phyloP scores from a whole-genome alignment of 139 green algal species.

The Chlorella sp. region DNA sequence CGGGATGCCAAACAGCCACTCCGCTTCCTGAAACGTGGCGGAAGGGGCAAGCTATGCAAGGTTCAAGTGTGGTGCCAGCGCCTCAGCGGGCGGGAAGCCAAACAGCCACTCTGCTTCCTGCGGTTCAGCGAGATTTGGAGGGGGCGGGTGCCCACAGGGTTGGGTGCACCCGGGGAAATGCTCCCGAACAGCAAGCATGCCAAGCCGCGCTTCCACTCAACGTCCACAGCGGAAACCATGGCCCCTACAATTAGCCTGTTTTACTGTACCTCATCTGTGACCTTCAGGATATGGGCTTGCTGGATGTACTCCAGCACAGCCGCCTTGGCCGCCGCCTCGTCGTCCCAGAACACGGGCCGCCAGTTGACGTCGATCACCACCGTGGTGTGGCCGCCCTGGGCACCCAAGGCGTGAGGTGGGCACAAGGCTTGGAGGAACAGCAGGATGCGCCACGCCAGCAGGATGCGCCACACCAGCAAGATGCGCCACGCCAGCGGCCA shows the following conservation, averaged over 20 bases:
- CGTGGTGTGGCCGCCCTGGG: slow-evolving; percentile 39
- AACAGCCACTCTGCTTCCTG: slow-evolving; percentile 84
- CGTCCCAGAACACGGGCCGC: slow-evolving; percentile 87
- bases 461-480: background rate
- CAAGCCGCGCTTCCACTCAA: too few species aligned
- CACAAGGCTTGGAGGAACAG: background rate
- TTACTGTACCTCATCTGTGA: slow-evolving; percentile 67
- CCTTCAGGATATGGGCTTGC: slow-evolving; percentile 83
- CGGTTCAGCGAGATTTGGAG: too few species aligned
- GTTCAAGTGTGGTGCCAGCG: too few species aligned
- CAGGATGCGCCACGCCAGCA: background rate
- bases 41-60: too few species aligned
- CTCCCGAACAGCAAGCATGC: too few species aligned
- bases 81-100: slow-evolving; percentile 58
- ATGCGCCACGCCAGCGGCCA: too few species aligned
- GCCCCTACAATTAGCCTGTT: background rate
- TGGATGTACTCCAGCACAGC: slow-evolving; percentile 50
- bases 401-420: too few species aligned
- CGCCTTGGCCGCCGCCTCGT: slow-evolving; percentile 43
- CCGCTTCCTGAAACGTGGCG: slow-evolving; percentile 58
- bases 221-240: background rate
- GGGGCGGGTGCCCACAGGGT: too few species aligned
- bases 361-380: slow-evolving; percentile 92
- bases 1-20: slow-evolving; percentile 80
- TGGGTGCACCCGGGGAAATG: too few species aligned